These are phyloP conservation scores for Rhodofomes roseus DNA, from an alignment of 1,284 basidiomycete species.

Conservation along the genomic window DNA sequence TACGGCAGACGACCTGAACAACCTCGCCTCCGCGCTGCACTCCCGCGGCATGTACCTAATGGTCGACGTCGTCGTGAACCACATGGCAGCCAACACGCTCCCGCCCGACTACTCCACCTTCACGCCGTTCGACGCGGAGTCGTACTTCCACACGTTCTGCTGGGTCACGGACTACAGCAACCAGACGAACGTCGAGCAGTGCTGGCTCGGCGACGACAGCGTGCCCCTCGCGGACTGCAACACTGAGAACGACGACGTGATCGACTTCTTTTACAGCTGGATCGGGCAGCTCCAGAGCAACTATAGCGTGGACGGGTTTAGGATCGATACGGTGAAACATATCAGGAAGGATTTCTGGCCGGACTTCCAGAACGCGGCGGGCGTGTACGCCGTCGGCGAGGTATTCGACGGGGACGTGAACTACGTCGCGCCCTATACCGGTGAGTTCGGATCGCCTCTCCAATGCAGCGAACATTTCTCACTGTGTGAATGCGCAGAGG, in stretches of 20 bases:
- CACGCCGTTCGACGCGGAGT: conserved; percentile 54
- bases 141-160: conserved; percentile 63
- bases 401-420: conserved; percentile 59
- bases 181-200: conserved; percentile 60
- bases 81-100: conserved; percentile 58
- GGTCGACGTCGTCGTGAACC: conserved; percentile 79
- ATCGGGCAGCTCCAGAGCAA: conserved; percentile 57
- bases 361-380: conserved; percentile 62
- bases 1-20: conserved; percentile 63
- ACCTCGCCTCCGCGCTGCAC: conserved; percentile 62
- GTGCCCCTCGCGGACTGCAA: conserved; percentile 71
- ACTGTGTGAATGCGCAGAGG: conserved; percentile 28
- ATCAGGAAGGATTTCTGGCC: conserved; percentile 68
- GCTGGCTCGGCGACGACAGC: conserved; percentile 72
- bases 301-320: conserved; percentile 66
- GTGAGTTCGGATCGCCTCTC: conserved; percentile 7
- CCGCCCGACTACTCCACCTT: conserved; percentile 56
- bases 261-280: conserved; percentile 56
- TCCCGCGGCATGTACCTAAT: conserved; percentile 73
- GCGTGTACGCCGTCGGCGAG: conserved; percentile 84
- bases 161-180: conserved; percentile 48
- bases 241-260: conserved; percentile 60
- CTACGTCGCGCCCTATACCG: conserved; percentile 34
- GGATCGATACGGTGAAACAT: conserved; percentile 73
- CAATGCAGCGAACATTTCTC: too few species aligned